Conservation (phyloP, 371 early-diverging fungal species). For the Apophysomyces trapeziformis region DNA sequence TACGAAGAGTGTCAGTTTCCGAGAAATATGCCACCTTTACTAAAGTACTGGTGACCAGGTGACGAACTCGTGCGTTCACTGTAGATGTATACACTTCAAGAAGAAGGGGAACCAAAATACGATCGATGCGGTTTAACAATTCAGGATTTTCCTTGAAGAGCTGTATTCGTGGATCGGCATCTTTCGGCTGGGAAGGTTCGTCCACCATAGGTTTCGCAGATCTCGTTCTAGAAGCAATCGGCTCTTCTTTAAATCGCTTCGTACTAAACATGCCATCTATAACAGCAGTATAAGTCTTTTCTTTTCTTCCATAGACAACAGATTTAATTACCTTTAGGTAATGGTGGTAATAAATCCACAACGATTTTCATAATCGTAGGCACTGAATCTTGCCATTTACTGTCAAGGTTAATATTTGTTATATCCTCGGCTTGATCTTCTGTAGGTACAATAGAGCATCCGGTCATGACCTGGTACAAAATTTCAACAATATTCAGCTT, state of each 20-base stretch:
- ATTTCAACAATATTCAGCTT: constrained; percentile 60
- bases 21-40: constrained; percentile 62
- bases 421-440: background rate
- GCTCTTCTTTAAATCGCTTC: constrained; percentile 35
- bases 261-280: constrained; percentile 40
- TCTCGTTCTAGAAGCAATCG: constrained; percentile 29
- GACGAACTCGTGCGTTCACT: constrained; percentile 59
- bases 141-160: constrained; percentile 48
- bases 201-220: constrained; percentile 18
- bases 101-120: constrained; percentile 57
- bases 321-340: constrained; percentile 60
- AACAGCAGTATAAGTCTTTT: background rate
- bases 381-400: constrained; percentile 48
- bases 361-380: constrained; percentile 46
- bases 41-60: constrained; percentile 55
- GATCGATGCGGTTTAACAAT: constrained; percentile 44
- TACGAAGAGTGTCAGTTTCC: constrained; percentile 31
- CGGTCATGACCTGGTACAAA: constrained; percentile 65
- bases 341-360: constrained; percentile 64
- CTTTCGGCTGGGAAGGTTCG: constrained; percentile 2
- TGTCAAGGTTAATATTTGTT: constrained; percentile 35
- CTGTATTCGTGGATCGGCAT: constrained; percentile 42
- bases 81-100: constrained; percentile 63
- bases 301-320: background rate
- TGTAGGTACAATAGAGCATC: constrained; percentile 22